Evolutionary conservation across 2,329 filamentous ascomycete genomes (phyloP).

Genomic region (Rhinocladiella mackenziei): DNA sequence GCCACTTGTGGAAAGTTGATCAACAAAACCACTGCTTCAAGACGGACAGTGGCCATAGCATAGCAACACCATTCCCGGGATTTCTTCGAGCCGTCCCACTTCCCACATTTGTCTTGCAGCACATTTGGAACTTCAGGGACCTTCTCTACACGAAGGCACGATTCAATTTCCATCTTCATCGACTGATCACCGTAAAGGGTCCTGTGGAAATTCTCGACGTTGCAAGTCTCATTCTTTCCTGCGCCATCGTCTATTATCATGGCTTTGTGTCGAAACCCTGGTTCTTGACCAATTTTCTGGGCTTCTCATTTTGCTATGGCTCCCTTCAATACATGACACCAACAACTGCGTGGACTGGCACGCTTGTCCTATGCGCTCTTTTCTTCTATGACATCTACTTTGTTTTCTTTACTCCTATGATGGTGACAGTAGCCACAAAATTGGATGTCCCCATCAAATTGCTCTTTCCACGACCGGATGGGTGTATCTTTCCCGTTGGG

Average conservation of each 20-base stretch:
- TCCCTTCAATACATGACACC: slow-evolving; percentile 81
- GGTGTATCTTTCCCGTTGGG: slow-evolving; percentile 35
- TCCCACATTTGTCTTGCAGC: slow-evolving; percentile 32
- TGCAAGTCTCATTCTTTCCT: slow-evolving; percentile 55
- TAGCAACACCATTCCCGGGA: slow-evolving; percentile 51
- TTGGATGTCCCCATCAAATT: slow-evolving; percentile 93
- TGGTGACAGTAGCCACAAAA: slow-evolving; percentile 68
- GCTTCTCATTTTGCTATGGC: slow-evolving; percentile 80
- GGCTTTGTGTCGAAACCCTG: slow-evolving; percentile 58
- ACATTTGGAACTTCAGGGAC: slow-evolving; percentile 50
- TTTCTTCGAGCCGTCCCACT: slow-evolving; percentile 47
- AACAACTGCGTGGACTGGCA: slow-evolving; percentile 79
- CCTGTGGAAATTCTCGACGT: slow-evolving; percentile 44
- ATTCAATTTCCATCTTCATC: slow-evolving; percentile 53
- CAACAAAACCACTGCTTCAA: slow-evolving; percentile 35
- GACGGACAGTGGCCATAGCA: slow-evolving; percentile 18
- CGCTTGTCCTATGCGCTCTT: slow-evolving; percentile 69
- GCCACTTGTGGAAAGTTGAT: slow-evolving; percentile 47
- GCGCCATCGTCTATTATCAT: slow-evolving; percentile 61
- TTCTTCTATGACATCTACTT: slow-evolving; percentile 92
- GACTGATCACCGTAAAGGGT: slow-evolving; percentile 43
- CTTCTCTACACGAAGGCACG: slow-evolving; percentile 49
- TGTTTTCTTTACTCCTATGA: slow-evolving; percentile 52
- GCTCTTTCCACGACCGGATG: slow-evolving; percentile 65
- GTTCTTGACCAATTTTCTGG: slow-evolving; percentile 79